These are phyloP conservation scores for Sindora glabra DNA, from an alignment of 306 rosid species.

Conservation along the genomic window DNA sequence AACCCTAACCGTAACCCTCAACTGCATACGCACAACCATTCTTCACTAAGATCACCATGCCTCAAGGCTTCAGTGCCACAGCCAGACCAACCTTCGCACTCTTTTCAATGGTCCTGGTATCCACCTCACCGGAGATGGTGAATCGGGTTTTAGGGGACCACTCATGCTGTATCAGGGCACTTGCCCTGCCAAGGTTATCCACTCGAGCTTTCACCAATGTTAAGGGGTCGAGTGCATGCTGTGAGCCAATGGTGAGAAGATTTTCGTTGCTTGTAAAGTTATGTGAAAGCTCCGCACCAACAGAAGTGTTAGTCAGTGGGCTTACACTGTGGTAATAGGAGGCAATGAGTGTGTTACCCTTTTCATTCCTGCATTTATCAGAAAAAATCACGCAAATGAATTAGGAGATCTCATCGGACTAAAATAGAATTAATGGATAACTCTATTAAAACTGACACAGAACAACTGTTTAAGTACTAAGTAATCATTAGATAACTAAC, in stretches of 20 bases:
- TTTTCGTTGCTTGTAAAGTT: conserved; percentile 71
- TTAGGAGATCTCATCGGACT: background rate
- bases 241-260: conserved; percentile 68
- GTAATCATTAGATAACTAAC: conserved; percentile 7
- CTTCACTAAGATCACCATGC: conserved; percentile 1
- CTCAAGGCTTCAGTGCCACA: conserved; percentile 76
- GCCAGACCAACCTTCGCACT: conserved; percentile 92
- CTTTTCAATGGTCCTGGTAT: conserved; percentile 72
- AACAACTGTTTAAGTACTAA: background rate
- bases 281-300: conserved; percentile 87
- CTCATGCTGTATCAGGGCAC: conserved; percentile 82
- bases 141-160: conserved; percentile 75
- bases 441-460: background rate
- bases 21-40: conserved; percentile 11
- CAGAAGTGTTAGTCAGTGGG: conserved; percentile 79
- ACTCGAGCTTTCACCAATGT: conserved; percentile 81
- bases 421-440: background rate
- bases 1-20: conserved; percentile 22
- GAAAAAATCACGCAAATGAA: no score
- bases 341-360: conserved; percentile 66
- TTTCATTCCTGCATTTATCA: conserved; percentile 53
- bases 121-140: conserved; percentile 84
- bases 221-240: conserved; percentile 78
- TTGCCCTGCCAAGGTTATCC: conserved; percentile 74
- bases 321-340: conserved; percentile 75